A percentile compares a stretch with the other conserved stretches of the same genome.
These are phyloP conservation scores for Pichia nakasei DNA, from an alignment of 805 yeast genomes.

Conservation along the genomic window DNA sequence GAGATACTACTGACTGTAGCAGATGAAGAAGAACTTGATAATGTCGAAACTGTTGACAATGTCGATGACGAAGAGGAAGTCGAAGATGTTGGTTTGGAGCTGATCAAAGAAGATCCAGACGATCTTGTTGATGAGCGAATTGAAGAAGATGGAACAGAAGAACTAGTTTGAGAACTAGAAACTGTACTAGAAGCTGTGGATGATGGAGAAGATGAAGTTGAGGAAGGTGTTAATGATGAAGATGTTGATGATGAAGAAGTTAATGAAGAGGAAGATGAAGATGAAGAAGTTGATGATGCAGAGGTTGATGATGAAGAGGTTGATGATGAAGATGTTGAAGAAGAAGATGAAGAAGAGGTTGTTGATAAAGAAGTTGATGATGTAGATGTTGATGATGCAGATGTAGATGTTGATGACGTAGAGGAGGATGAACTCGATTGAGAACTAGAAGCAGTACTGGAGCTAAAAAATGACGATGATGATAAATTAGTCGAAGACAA, in stretches of 20 bases:
- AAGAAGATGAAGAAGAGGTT: neutral
- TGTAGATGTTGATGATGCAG: neutral
- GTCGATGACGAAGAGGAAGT: neutral
- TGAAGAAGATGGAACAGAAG: neutral
- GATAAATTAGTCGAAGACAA: constrained; percentile 1
- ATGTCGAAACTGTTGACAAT: neutral
- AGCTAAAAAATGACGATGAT: neutral
- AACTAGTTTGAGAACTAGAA: neutral
- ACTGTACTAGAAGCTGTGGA: neutral
- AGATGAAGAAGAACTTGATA: neutral
- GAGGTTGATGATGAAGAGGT: neutral
- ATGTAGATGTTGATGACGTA: neutral
- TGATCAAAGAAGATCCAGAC: neutral
- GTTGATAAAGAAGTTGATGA: neutral
- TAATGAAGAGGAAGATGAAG: neutral
- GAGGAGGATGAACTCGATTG: neutral
- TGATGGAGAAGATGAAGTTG: neutral
- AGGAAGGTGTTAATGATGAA: neutral
- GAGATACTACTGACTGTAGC: constrained; percentile 5
- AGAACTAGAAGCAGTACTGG: neutral
- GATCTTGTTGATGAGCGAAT: neutral
- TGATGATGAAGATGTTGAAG: neutral
- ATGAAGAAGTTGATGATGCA: neutral
- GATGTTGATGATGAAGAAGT: neutral
- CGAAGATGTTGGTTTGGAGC: neutral